Conservation (phyloP, 768 basidiomycete genomes). For the Plicaturopsis crispa region DNA sequence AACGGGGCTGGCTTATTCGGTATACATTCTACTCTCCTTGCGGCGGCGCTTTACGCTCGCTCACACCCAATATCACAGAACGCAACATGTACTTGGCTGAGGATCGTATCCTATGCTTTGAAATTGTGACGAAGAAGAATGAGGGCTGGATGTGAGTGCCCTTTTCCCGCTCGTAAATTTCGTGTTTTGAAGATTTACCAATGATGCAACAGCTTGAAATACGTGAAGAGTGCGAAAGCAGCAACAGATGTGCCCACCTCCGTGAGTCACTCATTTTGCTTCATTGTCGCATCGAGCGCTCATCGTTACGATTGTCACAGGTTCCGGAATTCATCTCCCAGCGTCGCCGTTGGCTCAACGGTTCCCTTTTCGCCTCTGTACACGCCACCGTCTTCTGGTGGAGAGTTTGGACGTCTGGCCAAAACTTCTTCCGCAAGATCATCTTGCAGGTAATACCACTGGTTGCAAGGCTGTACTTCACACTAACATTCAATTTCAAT, state of each 20-base stretch:
- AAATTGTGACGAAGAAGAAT: constrained; percentile 84
- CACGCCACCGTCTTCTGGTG: constrained; percentile 88
- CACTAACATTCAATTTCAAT: not conserved
- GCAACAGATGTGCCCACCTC: constrained; percentile 93
- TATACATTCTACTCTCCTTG: constrained; percentile 9
- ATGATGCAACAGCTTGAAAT: constrained; percentile 49
- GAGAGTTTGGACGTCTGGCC: constrained; percentile 88
- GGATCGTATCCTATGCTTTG: constrained; percentile 88
- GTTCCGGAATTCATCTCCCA: constrained; percentile 94
- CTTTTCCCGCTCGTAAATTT: constrained; percentile 8
- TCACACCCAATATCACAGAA: constrained; percentile 26
- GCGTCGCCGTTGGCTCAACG: constrained; percentile 82
- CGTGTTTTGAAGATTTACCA: constrained; percentile 1
- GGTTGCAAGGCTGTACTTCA: not conserved
- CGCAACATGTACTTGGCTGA: constrained; percentile 92
- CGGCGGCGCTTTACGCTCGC: not conserved
- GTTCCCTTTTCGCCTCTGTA: constrained; percentile 87
- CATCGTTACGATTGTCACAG: too few relatives aligned
- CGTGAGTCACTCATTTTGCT: constrained; percentile 23
- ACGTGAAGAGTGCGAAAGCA: constrained; percentile 91
- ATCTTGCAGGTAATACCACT: constrained; percentile 39
- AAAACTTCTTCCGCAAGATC: constrained; percentile 79
- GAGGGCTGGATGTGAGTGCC: constrained; percentile 72
- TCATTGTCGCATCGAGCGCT: not conserved
- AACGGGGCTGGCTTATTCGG: constrained; percentile 64